These are phyloP conservation scores for Immersiella caudata DNA, from an alignment of 495 filamentous ascomycete species.

Conservation along the genomic window DNA sequence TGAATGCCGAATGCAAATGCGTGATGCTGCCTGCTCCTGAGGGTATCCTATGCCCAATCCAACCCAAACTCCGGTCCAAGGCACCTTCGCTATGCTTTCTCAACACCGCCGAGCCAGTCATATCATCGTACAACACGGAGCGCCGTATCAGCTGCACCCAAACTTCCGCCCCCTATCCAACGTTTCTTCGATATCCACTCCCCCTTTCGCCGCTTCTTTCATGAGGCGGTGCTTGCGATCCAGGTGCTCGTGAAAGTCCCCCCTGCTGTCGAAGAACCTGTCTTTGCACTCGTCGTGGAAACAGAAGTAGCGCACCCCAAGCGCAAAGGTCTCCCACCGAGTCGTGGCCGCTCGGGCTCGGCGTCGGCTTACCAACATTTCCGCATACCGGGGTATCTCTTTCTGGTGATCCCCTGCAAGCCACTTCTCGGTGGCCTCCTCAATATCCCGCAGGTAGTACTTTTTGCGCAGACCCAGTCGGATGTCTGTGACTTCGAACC, in stretches of 20 bases:
- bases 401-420: conserved; percentile 22
- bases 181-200: conserved; percentile 29
- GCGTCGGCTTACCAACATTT: conserved; percentile 28
- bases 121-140: not conserved
- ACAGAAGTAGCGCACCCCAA: conserved; percentile 37
- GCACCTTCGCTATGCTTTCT: not conserved
- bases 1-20: not conserved
- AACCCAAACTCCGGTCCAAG: not conserved
- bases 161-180: conserved; percentile 36
- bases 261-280: conserved; percentile 26
- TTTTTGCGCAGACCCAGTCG: conserved; percentile 31
- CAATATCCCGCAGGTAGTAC: conserved; percentile 32
- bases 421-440: conserved; percentile 32
- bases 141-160: conserved; percentile 25
- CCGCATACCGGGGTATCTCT: conserved; percentile 27
- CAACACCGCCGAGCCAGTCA: conserved; percentile 6
- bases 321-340: conserved; percentile 40
- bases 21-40: not conserved
- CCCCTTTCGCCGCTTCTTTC: conserved; percentile 22
- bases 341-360: conserved; percentile 30
- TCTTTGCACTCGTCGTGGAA: conserved; percentile 29
- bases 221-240: conserved; percentile 27
- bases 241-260: conserved; percentile 37
- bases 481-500: conserved; percentile 33
- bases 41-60: not conserved